Conservation (phyloP, 2,329 filamentous ascomycete genomes). For the Setomelanomma holmii region DNA sequence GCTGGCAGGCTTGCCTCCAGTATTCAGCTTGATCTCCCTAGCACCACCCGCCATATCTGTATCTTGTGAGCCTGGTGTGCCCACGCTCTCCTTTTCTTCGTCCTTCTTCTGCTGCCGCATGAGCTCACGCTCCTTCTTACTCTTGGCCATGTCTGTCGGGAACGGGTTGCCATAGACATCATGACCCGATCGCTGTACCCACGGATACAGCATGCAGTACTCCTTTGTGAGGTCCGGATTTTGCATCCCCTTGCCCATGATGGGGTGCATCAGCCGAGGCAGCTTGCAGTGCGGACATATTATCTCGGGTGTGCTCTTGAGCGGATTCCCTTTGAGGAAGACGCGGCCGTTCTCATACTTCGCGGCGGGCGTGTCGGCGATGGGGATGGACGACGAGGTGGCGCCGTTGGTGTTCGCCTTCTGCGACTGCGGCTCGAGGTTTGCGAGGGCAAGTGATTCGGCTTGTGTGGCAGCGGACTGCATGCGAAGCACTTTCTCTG, state of each 20-base stretch:
- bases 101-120: constrained; percentile 52
- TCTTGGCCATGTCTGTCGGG: constrained; percentile 77
- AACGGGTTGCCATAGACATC: constrained; percentile 86
- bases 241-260: constrained; percentile 72
- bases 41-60: constrained; percentile 46
- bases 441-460: constrained; percentile 47
- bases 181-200: constrained; percentile 76
- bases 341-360: constrained; percentile 74
- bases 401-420: constrained; percentile 51
- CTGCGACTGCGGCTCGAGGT: constrained; percentile 43
- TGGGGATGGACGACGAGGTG: constrained; percentile 54
- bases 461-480: constrained; percentile 63
- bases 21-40: constrained; percentile 57
- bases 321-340: constrained; percentile 73
- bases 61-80: constrained; percentile 55
- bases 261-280: constrained; percentile 75
- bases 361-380: constrained; percentile 68
- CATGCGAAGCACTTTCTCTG: constrained; percentile 77
- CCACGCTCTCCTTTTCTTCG: constrained; percentile 52
- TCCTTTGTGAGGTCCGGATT: constrained; percentile 65
- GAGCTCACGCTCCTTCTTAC: constrained; percentile 72
- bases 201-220: constrained; percentile 82
- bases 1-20: constrained; percentile 53
- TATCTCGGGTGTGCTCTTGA: constrained; percentile 74
- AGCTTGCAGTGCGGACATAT: constrained; percentile 77